Evolutionary conservation across 495 filamentous ascomycete genomes (phyloP), one percentile per base, ranked within the genome.

Genomic region (Aspergillus cavernicola): DNA sequence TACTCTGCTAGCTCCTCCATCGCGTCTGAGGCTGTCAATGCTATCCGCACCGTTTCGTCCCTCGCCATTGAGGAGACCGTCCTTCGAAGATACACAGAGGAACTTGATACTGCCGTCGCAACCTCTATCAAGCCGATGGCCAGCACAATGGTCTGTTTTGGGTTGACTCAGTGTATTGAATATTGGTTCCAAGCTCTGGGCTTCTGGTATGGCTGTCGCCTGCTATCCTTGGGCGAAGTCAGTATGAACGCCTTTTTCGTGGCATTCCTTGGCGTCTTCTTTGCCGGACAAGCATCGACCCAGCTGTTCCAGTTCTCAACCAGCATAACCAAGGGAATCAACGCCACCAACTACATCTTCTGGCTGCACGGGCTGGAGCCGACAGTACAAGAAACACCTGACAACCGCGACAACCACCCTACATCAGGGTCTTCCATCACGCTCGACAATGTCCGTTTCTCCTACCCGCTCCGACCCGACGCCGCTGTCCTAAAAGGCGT

Each of bases 11-110:
- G 44, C 31, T 90, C 90, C 12, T 84, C 81, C 61, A 95, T 87
- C 61, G 92, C 92, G 16, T 95, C 91, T 53, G 92, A 97, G 63
- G 90, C 90, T 26, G 91, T 91, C 26, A 85, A 83, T 6, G 88
- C 91, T 12, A 96, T 96, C 62, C 87, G 91, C 18, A 97, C 92
- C 23, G 90, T 97, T 15, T 90, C 91, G 11, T 86, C 86, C 19
- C 77, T 97, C 26, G 92, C 90, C 1, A 79, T 90, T 32, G 92
- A 97, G 66, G 63, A 74, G 0, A 89, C 96, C 59, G 91, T 98
- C 2, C 79, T 86, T 63, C 52, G 70, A 18, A 72, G 82, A 24
- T 98, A 84, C 48, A 56, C 66, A 2, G 81, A 86, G 53, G 53
- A 68, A 75, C 8, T 89, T 1, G 44, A 47, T 18, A 36, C 8